Percentiles rank a stretch among this genome's conserved stretches.
phyloP scores from a whole-genome alignment of 2,329 filamentous ascomycete species.

The Clonostachys solani region DNA sequence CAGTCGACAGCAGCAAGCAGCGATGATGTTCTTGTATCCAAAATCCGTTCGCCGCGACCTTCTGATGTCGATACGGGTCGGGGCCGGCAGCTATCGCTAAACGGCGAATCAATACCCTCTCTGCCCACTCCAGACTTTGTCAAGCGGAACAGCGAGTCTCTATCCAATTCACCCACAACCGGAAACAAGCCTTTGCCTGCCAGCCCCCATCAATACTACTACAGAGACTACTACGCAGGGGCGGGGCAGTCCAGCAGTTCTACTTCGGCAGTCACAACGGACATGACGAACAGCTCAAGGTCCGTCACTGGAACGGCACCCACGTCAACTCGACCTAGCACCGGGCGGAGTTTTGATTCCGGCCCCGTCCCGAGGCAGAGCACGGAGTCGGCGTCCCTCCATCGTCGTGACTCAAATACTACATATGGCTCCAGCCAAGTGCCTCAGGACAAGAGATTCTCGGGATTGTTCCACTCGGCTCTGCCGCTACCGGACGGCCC shows the following conservation, averaged over 20 bases:
- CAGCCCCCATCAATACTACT: constrained; percentile 51
- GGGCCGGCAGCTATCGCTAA: constrained; percentile 55
- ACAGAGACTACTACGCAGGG: constrained; percentile 47
- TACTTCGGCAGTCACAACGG: constrained; percentile 48
- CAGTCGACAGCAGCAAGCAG: constrained; percentile 54
- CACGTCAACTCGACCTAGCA: constrained; percentile 47
- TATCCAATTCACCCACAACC: constrained; percentile 58
- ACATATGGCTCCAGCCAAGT: constrained; percentile 45
- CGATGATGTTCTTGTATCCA: constrained; percentile 44
- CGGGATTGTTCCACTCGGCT: constrained; percentile 81
- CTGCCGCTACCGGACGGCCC: constrained; percentile 72
- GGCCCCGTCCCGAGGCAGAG: constrained; percentile 44
- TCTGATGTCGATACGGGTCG: constrained; percentile 42
- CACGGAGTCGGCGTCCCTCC: constrained; percentile 41
- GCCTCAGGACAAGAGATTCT: constrained; percentile 52
- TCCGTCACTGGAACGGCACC: constrained; percentile 33
- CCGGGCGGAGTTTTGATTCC: constrained; percentile 57
- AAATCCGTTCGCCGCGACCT: constrained; percentile 29
- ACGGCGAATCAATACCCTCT: constrained; percentile 58
- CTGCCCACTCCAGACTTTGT: constrained; percentile 63
- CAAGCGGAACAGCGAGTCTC: constrained; percentile 62
- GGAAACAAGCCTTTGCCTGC: constrained; percentile 23
- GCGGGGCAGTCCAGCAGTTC: constrained; percentile 12
- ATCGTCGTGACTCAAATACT: constrained; percentile 50
- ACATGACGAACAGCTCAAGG: constrained; percentile 43